These are phyloP conservation scores for Licmophora abbreviata DNA, from an alignment of 108 stramenopile genomes.

Conservation along the genomic window DNA sequence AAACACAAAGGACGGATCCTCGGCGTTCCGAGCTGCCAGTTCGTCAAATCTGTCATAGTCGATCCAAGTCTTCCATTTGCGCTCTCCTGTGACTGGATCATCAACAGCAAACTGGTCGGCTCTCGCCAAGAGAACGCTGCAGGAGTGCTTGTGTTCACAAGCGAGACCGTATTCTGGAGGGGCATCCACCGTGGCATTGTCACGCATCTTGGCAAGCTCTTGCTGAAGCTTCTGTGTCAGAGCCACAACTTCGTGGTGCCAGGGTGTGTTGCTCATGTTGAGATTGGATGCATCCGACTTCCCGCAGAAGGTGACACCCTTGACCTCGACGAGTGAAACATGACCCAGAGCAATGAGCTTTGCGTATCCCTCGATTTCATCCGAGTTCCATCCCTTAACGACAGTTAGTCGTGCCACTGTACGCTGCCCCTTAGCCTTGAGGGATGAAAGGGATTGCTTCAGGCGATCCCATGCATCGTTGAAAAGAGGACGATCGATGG, in stretches of 20 bases:
- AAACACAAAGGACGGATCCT: constrained; percentile 65
- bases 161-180: constrained; percentile 82
- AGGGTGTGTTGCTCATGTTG: constrained; percentile 93
- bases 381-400: constrained; percentile 93
- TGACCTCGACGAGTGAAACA: constrained; percentile 89
- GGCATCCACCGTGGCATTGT: constrained; percentile 38
- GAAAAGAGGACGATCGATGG: constrained; percentile 90
- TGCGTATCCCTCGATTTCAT: constrained; percentile 86
- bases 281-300: constrained; percentile 92
- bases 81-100: constrained; percentile 44
- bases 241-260: constrained; percentile 90
- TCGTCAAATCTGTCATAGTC: constrained; percentile 90
- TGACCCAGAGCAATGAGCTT: constrained; percentile 84
- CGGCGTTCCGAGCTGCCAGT: constrained; percentile 34
- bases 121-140: constrained; percentile 86
- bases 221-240: constrained; percentile 51
- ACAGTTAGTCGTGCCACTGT: constrained; percentile 95
- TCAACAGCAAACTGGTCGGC: constrained; percentile 77
- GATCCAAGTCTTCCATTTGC: constrained; percentile 95
- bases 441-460: constrained; percentile 44
- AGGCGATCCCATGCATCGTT: constrained; percentile 95
- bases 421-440: constrained; percentile 86
- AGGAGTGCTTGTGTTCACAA: constrained; percentile 93
- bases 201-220: constrained; percentile 51
- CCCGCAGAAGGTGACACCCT: constrained; percentile 97